Percentiles rank a stretch among this genome's conserved stretches.
These are phyloP conservation scores for Chaetomidium leptoderma DNA, from an alignment of 495 filamentous ascomycete genomes.

Conservation along the genomic window DNA sequence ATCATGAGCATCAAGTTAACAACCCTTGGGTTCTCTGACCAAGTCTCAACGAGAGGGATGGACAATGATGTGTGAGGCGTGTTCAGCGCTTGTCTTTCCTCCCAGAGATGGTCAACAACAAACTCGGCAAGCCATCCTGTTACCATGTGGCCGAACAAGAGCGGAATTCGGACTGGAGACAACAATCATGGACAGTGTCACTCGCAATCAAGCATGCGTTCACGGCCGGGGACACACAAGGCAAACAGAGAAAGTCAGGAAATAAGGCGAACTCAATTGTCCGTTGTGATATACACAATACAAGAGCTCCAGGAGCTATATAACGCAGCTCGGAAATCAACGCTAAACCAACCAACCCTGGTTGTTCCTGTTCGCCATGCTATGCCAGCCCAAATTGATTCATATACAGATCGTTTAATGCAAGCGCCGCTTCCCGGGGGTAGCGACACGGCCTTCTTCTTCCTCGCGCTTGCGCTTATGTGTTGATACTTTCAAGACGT, in stretches of 20 bases:
- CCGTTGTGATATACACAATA: slow-evolving; percentile 4
- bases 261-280: neutral
- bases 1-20: too few relatives aligned
- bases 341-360: neutral
- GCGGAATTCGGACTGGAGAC: too few relatives aligned
- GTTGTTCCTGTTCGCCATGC: slow-evolving; percentile 6
- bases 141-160: too few relatives aligned
- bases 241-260: neutral
- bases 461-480: slow-evolving; percentile 11
- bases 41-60: too few relatives aligned
- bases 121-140: too few relatives aligned
- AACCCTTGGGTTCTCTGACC: too few relatives aligned
- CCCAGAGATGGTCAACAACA: too few relatives aligned
- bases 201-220: too few relatives aligned
- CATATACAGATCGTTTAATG: slow-evolving; percentile 20
- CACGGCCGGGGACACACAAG: too few relatives aligned
- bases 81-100: too few relatives aligned
- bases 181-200: too few relatives aligned
- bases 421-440: slow-evolving; percentile 9
- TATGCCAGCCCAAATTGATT: slow-evolving; percentile 12
- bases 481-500: slow-evolving; percentile 27
- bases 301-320: slow-evolving; percentile 16
- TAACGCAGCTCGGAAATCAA: neutral
- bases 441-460: neutral
- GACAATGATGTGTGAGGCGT: too few relatives aligned